Percentiles rank a stretch among this genome's conserved stretches.
Conservation (phyloP, 176 grass and related monocot species). For the Phragmites australis region DNA sequence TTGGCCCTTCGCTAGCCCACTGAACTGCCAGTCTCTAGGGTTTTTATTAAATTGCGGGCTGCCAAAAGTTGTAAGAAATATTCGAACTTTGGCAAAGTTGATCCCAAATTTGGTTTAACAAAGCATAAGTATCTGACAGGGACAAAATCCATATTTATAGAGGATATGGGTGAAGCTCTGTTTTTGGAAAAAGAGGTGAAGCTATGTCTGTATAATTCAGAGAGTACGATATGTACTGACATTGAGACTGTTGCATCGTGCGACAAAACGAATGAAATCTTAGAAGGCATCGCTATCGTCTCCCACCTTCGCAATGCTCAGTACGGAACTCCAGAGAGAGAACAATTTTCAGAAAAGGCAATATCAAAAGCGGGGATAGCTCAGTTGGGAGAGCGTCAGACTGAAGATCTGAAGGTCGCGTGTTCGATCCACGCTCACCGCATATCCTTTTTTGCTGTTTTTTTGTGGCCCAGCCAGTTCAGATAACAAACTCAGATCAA, state of each 20-base stretch:
- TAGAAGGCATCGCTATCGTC: too few relatives aligned
- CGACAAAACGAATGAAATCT: too few relatives aligned
- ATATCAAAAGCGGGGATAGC: conserved; percentile 63
- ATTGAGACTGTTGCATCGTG: too few relatives aligned
- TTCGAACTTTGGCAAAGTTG: not conserved
- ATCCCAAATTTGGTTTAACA: not conserved
- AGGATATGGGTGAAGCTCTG: not conserved
- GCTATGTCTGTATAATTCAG: too few relatives aligned
- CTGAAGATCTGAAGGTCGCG: conserved; percentile 99
- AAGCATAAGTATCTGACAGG: not conserved
- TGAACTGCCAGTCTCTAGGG: not conserved
- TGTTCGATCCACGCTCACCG: conserved; percentile 85
- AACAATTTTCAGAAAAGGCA: too few relatives aligned
- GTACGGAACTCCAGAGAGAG: too few relatives aligned
- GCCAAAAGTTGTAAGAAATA: not conserved
- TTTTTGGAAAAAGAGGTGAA: too few relatives aligned
- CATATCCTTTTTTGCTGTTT: not conserved
- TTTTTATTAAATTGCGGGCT: not conserved
- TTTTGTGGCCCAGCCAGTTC: not conserved
- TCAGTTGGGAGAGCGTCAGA: conserved; percentile 99
- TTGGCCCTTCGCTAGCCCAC: not conserved
- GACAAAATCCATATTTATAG: not conserved
- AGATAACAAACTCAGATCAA: too few relatives aligned
- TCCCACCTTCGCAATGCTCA: too few relatives aligned
- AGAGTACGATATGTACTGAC: too few relatives aligned